Evolutionary conservation across 2,329 filamentous ascomycete genomes (phyloP).

Genomic region (Fusarium virguliforme): DNA sequence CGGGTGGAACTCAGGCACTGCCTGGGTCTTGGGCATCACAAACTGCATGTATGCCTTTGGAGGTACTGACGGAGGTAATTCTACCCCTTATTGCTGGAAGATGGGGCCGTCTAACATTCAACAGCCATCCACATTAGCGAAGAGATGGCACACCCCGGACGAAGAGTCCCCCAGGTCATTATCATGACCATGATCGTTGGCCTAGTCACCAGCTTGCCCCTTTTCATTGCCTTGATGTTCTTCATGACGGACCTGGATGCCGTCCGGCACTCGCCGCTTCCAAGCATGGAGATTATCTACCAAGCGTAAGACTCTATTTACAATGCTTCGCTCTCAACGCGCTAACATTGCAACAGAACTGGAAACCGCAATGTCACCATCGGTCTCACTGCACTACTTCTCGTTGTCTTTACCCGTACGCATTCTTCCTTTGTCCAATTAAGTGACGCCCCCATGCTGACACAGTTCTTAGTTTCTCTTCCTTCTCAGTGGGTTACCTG

Average conservation of each 20-base stretch:
- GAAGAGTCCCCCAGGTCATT: conserved; percentile 30
- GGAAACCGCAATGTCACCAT: conserved; percentile 21
- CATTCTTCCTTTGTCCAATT: not conserved
- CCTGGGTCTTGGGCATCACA: conserved; percentile 26
- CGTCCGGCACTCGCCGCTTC: conserved; percentile 21
- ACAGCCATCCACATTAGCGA: conserved; percentile 35
- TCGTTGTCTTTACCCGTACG: conserved; percentile 18
- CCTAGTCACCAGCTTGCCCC: conserved; percentile 13
- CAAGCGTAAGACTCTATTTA: conserved; percentile 14
- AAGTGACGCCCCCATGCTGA: not conserved
- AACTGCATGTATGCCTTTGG: conserved; percentile 37
- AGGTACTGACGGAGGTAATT: conserved; percentile 28
- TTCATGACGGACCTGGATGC: conserved; percentile 34
- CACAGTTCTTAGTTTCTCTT: not conserved
- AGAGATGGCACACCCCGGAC: conserved; percentile 32
- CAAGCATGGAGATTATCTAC: conserved; percentile 31
- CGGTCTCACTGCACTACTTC: conserved; percentile 6
- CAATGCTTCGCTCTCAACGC: too few relatives aligned
- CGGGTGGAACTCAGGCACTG: conserved; percentile 26
- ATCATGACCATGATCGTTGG: conserved; percentile 30
- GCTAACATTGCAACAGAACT: not conserved
- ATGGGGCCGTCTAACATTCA: fast-evolving
- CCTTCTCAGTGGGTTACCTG: conserved; percentile 19
- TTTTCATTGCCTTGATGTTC: conserved; percentile 26
- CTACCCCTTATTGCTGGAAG: fast-evolving